Base-by-base conservation (phyloP, 805 yeast genomes). In the Wickerhamiella slavikovae region DNA sequence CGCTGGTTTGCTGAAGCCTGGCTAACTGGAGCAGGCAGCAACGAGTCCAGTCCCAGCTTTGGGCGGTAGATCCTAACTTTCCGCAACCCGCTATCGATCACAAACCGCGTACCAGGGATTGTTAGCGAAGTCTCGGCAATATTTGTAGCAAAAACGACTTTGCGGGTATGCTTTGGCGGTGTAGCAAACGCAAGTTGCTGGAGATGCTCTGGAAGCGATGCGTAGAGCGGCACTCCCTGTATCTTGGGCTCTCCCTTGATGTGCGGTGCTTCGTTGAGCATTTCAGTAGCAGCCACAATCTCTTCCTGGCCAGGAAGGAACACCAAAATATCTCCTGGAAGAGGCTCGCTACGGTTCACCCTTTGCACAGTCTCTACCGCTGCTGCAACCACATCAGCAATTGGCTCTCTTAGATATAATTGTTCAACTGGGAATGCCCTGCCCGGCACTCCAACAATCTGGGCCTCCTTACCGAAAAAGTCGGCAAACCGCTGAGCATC, bases 101-200 rank as follows among this genome's bases (percentile, higher is more conserved):
- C 96, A 44, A 78, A 89, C 39, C 79, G 67, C 12, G 89, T 89
- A 2, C 98, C 98, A 10, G 92, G 71, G 21, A 89, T 89, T 3
- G 99, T 89, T 36, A 89, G 71, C 18, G 98, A 89, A 0, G 99
- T 89, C 56, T 89, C 99, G 1, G 99, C 98, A 41, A 89, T 82
- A 48, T 89, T 89, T 1, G 99, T 89, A 5, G 96, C 80, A 34
- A 89, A 54, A 17, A 89, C 77, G 24, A 89, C 72, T 48, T 89
- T 89, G 39, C 98, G 64, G 43, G 67, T 67, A 42, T 71, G 61
- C n/a, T 62, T 53, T 19, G 70, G 64, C 1, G 75, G 52, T 15
- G 68, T 66, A 14, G 64, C 58, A 41, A 89, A 89, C n/a, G 82
- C 85, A 38, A 64, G 61, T 44, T 72, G 66, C 48, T 89, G 99